Evolutionary conservation across 2,329 filamentous ascomycete genomes (phyloP).

Genomic region (Aaosphaeria arxii): DNA sequence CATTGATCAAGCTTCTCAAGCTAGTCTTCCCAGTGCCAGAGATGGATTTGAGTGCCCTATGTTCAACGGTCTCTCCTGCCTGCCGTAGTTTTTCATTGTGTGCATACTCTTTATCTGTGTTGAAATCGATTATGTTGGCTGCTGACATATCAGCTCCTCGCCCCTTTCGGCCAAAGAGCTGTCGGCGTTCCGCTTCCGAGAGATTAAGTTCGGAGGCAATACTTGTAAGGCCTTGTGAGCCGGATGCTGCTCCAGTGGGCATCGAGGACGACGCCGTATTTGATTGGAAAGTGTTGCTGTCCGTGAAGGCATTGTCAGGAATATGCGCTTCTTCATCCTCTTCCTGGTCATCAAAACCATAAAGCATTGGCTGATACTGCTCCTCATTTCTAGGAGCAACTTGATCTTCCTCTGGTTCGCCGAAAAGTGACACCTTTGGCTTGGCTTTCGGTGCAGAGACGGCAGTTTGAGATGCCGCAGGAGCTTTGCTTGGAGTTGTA

Average conservation of each 20-base stretch:
- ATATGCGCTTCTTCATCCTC: constrained; percentile 8
- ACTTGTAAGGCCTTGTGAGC: constrained; percentile 59
- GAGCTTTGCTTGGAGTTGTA: neutral
- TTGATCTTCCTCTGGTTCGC: constrained; percentile 45
- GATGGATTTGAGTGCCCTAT: constrained; percentile 80
- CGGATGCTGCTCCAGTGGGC: constrained; percentile 6
- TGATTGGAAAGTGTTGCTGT: neutral
- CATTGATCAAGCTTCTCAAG: constrained; percentile 81
- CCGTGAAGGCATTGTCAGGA: constrained; percentile 11
- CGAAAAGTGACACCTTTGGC: constrained; percentile 69
- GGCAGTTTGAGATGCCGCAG: neutral
- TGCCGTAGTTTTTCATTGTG: constrained; percentile 76
- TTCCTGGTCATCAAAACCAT: constrained; percentile 20
- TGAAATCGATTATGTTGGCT: constrained; percentile 77
- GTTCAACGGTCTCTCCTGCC: constrained; percentile 64
- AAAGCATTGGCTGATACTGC: constrained; percentile 39
- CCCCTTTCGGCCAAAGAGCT: constrained; percentile 75
- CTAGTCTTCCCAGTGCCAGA: constrained; percentile 81
- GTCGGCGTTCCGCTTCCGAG: constrained; percentile 70
- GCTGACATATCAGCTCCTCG: constrained; percentile 45
- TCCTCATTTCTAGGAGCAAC: constrained; percentile 11
- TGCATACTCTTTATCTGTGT: constrained; percentile 82
- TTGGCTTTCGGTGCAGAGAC: constrained; percentile 34
- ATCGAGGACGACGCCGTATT: constrained; percentile 4
- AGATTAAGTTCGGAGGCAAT: constrained; percentile 79